These are phyloP conservation scores for Carpinus fangiana DNA, from an alignment of 306 rosid species.

Conservation along the genomic window DNA sequence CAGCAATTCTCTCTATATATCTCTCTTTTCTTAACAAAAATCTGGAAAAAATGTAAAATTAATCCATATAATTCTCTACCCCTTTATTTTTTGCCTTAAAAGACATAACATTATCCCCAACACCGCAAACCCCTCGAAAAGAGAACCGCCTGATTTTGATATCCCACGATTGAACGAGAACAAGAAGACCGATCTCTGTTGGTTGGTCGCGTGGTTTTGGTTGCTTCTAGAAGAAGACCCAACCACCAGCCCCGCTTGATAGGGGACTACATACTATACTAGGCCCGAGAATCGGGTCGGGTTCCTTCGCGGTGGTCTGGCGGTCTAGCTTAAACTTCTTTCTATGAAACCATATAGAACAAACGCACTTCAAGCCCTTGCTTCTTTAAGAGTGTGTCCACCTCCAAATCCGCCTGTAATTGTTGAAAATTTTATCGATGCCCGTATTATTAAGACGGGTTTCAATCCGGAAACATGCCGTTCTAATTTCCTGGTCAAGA, in stretches of 20 bases:
- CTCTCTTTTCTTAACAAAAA: too few relatives aligned
- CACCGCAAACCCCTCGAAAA: background rate
- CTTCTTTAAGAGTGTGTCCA: slow-evolving; percentile 29
- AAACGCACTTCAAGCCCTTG: slow-evolving; percentile 31
- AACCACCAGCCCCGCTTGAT: slow-evolving; percentile 46
- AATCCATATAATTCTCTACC: too few relatives aligned
- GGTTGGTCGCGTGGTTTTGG: too few relatives aligned
- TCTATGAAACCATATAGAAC: slow-evolving; percentile 44
- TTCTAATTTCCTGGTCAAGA: slow-evolving; percentile 61
- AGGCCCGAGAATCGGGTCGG: slow-evolving; percentile 75
- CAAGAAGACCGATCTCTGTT: too few relatives aligned
- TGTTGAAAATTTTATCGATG: slow-evolving; percentile 41
- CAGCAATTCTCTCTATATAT: too few relatives aligned
- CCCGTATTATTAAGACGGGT: slow-evolving; percentile 74
- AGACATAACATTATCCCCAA: background rate
- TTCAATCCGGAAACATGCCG: slow-evolving; percentile 63
- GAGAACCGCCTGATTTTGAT: slow-evolving; percentile 6
- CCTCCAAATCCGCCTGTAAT: slow-evolving; percentile 32
- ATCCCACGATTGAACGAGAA: background rate
- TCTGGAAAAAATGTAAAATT: too few relatives aligned
- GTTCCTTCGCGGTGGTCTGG: slow-evolving; percentile 93
- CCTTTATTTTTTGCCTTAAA: too few relatives aligned
- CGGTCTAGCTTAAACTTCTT: slow-evolving; percentile 23
- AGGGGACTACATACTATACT: slow-evolving; percentile 80
- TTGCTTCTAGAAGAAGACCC: slow-evolving; percentile 19